Evolutionary conservation across 2,329 filamentous ascomycete genomes (phyloP).

Genomic region (Chrysosporium queenslandicum): DNA sequence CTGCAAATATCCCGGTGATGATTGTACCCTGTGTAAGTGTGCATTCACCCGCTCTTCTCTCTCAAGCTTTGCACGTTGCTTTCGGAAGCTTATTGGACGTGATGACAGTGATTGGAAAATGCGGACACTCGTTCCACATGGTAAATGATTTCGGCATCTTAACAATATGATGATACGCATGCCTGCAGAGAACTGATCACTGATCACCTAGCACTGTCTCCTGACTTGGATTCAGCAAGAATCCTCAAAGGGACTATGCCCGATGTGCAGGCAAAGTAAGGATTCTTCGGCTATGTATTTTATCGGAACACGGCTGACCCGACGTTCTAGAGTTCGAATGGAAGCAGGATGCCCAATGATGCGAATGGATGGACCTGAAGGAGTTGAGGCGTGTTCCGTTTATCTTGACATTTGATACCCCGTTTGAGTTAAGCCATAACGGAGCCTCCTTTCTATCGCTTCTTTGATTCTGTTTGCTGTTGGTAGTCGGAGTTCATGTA

Average conservation of each 20-base stretch:
- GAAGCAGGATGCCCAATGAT: constrained; percentile 33
- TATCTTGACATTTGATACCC: constrained; percentile 6
- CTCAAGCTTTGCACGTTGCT: too few relatives aligned
- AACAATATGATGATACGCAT: not conserved
- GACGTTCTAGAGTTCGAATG: constrained; percentile 43
- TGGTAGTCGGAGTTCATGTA: not conserved
- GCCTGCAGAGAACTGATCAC: not conserved
- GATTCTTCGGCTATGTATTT: not conserved
- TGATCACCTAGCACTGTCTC: constrained; percentile 70
- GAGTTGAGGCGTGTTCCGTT: not conserved
- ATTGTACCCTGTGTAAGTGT: constrained; percentile 80
- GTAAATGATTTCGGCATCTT: constrained; percentile 38
- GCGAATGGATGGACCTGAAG: not conserved
- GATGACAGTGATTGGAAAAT: constrained; percentile 75
- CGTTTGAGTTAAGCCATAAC: too few relatives aligned
- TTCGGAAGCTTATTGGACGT: not conserved
- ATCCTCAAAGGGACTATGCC: constrained; percentile 82
- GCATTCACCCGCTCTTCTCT: too few relatives aligned
- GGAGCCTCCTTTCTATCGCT: not conserved
- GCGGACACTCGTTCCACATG: constrained; percentile 97
- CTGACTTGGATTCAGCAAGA: constrained; percentile 94
- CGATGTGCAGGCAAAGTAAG: constrained; percentile 93
- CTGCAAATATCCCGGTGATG: constrained; percentile 95
- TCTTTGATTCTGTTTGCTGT: not conserved
- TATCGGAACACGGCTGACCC: not conserved